Base-by-base conservation (phyloP, 1,284 basidiomycete species). In the Ustilago esculenta region DNA sequence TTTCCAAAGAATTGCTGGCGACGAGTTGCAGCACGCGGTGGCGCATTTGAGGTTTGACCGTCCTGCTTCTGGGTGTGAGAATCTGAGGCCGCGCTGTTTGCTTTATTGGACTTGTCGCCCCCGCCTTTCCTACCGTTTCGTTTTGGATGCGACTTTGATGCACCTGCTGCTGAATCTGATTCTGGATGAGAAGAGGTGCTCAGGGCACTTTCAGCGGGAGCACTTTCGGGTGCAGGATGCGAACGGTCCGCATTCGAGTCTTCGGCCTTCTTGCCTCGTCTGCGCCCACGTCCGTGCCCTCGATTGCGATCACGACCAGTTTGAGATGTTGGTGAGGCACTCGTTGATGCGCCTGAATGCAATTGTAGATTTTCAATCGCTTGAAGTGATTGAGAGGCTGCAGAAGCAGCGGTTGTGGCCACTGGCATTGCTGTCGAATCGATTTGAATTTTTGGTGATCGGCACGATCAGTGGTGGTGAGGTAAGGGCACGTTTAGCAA, bases 1-100 rank as follows among this genome's bases (percentile, higher is more conserved):
- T 75, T 73, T 23, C 69, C 61, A 17, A 54, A 71, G 23, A 75
- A 75, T n/a, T 75, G 70, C 40, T 71, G 52, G 20, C 68, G 58
- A 23, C 67, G 53, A 15, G 50, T 36, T 39, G 50, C 54, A 32
- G 58, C 18, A n/a, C 49, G 50, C 20, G 55, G 36, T 10, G 54
- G 55, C 10, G 37, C 50, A 30, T 27, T 24, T 18, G 21, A 21
- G 4, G 45, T 15, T 29, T 55, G 33, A 6, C 3, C 11, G 17
- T 21, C 50, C 14, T 32, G 32, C 6, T 46, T 14, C 23, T 24
- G 35, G 7, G 37, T 9, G 15, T 46, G 25, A 12, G 40, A 12
- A 15, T 17, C 12, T n/a, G 40, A 5, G n/a, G 27, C 17, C 30
- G 48, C 10, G 21, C 41, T 33, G 11, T 63, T 48, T 20, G 36